Conservation (phyloP, 2,329 filamentous ascomycete genomes). For the Aspergillus chevalieri region DNA sequence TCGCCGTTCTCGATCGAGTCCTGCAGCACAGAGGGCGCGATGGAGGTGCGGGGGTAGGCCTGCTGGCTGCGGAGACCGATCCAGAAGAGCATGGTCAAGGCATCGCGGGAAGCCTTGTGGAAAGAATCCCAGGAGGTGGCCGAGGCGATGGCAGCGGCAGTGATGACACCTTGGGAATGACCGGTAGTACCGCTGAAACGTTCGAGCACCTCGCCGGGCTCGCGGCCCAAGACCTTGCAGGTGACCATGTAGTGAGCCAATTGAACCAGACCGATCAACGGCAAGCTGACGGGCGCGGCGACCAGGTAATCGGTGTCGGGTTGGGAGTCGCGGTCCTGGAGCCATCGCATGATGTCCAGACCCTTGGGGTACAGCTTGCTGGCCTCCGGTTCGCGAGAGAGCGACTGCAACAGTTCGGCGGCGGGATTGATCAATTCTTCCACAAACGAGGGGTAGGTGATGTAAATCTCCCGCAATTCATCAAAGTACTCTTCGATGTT, state of each 20-base stretch:
- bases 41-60: conserved; percentile 88
- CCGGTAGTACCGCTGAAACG: conserved; percentile 83
- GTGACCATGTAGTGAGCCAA: conserved; percentile 92
- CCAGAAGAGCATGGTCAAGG: conserved; percentile 94
- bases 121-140: conserved; percentile 92
- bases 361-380: conserved; percentile 97
- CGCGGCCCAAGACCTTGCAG: conserved; percentile 81
- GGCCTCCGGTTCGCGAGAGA: conserved; percentile 75
- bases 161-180: conserved; percentile 93
- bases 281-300: conserved; percentile 90
- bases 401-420: conserved; percentile 77
- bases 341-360: conserved; percentile 90
- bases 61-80: conserved; percentile 96
- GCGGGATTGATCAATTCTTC: conserved; percentile 75
- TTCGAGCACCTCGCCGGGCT: conserved; percentile 81
- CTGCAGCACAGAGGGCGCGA: conserved; percentile 82
- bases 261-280: conserved; percentile 91
- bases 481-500: conserved; percentile 99
- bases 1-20: conserved; percentile 93
- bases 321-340: conserved; percentile 80
- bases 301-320: conserved; percentile 93
- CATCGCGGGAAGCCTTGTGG: conserved; percentile 68
- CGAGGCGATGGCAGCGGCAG: conserved; percentile 84
- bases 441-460: conserved; percentile 84
- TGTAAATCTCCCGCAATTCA: conserved; percentile 85